Base-by-base conservation (phyloP, 1,284 basidiomycete species). In the Ganoderma lingzhi region DNA sequence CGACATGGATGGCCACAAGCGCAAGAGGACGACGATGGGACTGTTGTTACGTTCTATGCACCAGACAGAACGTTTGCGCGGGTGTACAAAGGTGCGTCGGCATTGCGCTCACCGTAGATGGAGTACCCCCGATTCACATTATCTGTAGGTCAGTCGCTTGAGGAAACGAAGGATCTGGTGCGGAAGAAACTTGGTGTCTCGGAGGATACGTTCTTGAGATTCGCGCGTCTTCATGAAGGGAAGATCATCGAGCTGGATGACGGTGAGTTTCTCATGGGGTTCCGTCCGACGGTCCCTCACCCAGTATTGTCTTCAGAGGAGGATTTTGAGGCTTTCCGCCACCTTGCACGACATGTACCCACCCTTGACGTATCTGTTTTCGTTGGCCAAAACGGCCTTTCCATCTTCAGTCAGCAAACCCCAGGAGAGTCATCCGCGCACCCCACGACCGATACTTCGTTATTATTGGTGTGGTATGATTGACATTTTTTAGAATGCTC, bases 281-380 rank as follows among this genome's bases (percentile, higher is more conserved):
- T 58, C 58, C 59, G 65, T 61, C 58, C 51, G 30, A 48, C 23
- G 39, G 23, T 62, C 65, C 51, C 28, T 44, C 65, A 48, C 53
- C 30, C 23, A 17, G 15, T 37, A 48, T 42, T 23, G 39, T 56
- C 28, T 41, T 63, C 72, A 94, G 92, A 93, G 60, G 92, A 91
- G 61, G 92, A 94, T 78, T 94, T 93, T 71, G 89, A 90, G 64
- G 92, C 92, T 1, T 92, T 94, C 77, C 79, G 82, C 68, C 81
- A 85, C 10, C 78, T 84, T 53, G 83, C 86, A 30, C 81, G 79
- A 63, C 76, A 81, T 19, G 74, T 74, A 1, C 62, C 73, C 2
- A 71, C 81, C 1, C 78, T 83, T n/a, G 82, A 85, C 32, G 79
- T 88, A 0, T 70, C 77, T 15, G 84, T 88, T 0, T 77, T 73